Conservation (phyloP, 495 filamentous ascomycete genomes). For the Lasiosphaeria ovina region DNA sequence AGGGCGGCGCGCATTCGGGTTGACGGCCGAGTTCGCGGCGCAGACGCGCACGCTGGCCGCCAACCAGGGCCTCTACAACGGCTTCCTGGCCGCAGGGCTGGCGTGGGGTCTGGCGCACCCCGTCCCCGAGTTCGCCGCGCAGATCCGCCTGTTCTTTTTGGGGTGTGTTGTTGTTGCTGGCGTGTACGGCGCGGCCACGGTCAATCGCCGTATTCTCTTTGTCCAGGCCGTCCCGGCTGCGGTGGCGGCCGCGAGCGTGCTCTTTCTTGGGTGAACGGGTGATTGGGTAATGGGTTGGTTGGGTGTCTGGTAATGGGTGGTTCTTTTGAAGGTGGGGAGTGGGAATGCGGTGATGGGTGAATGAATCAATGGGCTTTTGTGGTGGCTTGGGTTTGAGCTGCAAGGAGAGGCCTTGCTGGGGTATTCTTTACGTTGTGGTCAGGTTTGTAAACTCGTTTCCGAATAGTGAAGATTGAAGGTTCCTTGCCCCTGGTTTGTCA, state of each 20-base stretch:
- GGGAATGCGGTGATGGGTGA: too few relatives aligned
- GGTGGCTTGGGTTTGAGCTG: too few relatives aligned
- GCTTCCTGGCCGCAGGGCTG: conserved; percentile 35
- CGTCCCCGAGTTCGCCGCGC: conserved; percentile 23
- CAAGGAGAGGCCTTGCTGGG: too few relatives aligned
- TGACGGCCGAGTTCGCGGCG: conserved; percentile 27
- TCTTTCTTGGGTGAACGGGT: neutral
- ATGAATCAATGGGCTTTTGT: too few relatives aligned
- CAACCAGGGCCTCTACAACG: conserved; percentile 40
- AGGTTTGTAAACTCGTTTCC: too few relatives aligned
- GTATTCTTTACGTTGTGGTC: too few relatives aligned
- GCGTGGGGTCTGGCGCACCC: conserved; percentile 30
- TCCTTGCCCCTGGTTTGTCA: too few relatives aligned
- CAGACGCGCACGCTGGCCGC: conserved; percentile 28
- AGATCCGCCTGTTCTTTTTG: conserved; percentile 34
- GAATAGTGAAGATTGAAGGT: too few relatives aligned
- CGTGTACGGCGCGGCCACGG: conserved; percentile 30
- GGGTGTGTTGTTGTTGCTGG: conserved; percentile 33
- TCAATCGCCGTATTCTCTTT: conserved; percentile 23
- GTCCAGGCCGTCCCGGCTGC: conserved; percentile 30
- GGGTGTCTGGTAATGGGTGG: too few relatives aligned
- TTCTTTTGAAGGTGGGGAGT: too few relatives aligned
- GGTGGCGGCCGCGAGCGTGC: conserved; percentile 2
- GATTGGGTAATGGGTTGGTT: too few relatives aligned
- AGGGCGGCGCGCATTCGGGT: conserved; percentile 30